Evolutionary conservation across 2,329 filamentous ascomycete genomes (phyloP).

Genomic region (Trichophyton verrucosum): DNA sequence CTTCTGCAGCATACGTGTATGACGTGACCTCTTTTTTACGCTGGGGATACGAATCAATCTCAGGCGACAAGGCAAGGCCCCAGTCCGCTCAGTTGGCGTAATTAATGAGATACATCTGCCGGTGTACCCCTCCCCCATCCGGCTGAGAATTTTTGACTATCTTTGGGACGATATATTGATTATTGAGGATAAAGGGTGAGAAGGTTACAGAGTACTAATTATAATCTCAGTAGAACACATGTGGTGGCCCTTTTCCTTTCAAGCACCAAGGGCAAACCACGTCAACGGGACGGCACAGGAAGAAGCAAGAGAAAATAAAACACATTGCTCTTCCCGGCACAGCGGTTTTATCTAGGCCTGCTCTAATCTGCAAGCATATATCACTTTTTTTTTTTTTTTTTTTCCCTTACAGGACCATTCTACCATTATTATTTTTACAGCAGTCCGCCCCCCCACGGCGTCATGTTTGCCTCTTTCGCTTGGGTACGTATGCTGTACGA

Average conservation of each 20-base stretch:
- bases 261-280: not conserved
- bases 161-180: not conserved
- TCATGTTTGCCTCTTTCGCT: conserved; percentile 2
- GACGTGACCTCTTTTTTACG: not conserved
- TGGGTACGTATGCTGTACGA: not conserved
- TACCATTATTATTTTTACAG: not conserved
- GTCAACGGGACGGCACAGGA: not conserved
- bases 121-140: not conserved
- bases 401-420: not conserved
- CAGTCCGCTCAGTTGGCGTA: not conserved
- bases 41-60: conserved; percentile 2
- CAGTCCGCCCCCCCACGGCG: not conserved
- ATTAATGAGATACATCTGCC: not conserved
- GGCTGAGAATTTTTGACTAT: not conserved
- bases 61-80: not conserved
- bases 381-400: not conserved
- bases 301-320: not conserved
- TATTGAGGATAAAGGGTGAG: not conserved
- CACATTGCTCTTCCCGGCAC: not conserved
- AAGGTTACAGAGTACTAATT: not conserved
- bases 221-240: not conserved
- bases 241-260: not conserved
- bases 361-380: not conserved
- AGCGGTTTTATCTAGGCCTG: not conserved
- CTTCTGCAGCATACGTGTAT: not conserved